Evolutionary conservation across 768 basidiomycete species (phyloP).

Genomic region (Nidularia pulvinata): DNA sequence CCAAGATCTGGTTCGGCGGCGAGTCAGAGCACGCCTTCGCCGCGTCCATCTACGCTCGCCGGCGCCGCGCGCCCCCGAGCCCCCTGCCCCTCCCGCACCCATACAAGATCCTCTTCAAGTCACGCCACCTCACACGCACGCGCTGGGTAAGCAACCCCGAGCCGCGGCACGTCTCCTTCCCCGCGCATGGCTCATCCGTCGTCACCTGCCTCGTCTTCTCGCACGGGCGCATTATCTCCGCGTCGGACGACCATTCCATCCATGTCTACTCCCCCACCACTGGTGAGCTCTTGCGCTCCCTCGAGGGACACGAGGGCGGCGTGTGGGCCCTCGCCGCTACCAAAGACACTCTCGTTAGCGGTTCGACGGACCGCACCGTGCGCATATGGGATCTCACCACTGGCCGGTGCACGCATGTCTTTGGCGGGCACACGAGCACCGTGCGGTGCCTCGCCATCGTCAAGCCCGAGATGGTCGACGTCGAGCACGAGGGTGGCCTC

Average conservation of each 20-base stretch:
- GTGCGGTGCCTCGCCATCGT: conserved; percentile 96
- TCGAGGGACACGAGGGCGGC: conserved; percentile 93
- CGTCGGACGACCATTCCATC: conserved; percentile 97
- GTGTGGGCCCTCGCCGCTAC: conserved; percentile 96
- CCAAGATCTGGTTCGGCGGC: conserved; percentile 89
- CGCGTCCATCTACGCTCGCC: conserved; percentile 62
- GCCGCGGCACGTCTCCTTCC: conserved; percentile 80
- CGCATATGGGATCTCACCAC: conserved; percentile 87
- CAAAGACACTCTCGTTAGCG: conserved; percentile 87
- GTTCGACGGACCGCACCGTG: conserved; percentile 92
- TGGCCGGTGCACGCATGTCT: conserved; percentile 87
- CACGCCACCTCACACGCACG: conserved; percentile 76
- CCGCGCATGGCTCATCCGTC: conserved; percentile 86
- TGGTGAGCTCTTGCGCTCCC: conserved; percentile 69
- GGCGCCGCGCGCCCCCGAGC: conserved; percentile 44
- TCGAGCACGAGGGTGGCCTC: conserved; percentile 58
- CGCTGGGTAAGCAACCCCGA: conserved; percentile 78
- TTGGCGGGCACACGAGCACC: conserved; percentile 95
- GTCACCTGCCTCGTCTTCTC: conserved; percentile 98
- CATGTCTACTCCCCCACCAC: conserved; percentile 91
- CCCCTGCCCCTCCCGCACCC: conserved; percentile 79
- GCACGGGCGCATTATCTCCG: conserved; percentile 92
- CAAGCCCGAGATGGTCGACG: conserved; percentile 86
- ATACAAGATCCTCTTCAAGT: conserved; percentile 93
- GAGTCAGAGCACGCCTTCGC: conserved; percentile 84